Conservation (phyloP, 2,329 filamentous ascomycete species). For the Penicillium thymicola region DNA sequence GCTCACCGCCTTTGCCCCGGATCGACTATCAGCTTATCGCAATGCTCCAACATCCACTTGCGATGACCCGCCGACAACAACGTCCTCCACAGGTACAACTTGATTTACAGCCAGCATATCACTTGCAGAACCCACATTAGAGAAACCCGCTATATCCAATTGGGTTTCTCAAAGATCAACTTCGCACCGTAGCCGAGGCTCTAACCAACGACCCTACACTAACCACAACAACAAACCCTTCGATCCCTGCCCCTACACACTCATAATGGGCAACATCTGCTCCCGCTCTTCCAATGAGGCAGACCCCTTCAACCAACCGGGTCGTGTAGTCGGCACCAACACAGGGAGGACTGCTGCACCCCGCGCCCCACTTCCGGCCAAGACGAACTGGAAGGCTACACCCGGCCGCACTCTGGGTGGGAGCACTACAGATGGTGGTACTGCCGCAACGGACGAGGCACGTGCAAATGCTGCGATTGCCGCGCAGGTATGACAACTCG, state of each 20-base stretch:
- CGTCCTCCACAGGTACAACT: neutral
- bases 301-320: conserved; percentile 68
- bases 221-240: neutral
- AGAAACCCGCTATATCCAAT: neutral
- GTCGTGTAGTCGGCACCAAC: conserved; percentile 65
- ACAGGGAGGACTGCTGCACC: conserved; percentile 48
- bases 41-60: neutral
- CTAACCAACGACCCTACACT: neutral
- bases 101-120: neutral
- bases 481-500: conserved; percentile 67
- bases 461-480: conserved; percentile 72
- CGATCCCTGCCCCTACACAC: conserved; percentile 7
- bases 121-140: too few relatives aligned
- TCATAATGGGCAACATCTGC: conserved; percentile 79
- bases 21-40: conserved; percentile 12
- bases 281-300: conserved; percentile 62
- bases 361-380: conserved; percentile 46
- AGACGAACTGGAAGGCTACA: conserved; percentile 47
- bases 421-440: conserved; percentile 23
- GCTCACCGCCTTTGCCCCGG: conserved; percentile 9
- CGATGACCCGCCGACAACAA: neutral
- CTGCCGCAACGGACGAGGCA: conserved; percentile 52
- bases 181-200: neutral
- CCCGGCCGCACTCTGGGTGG: conserved; percentile 64
- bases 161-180: neutral